A percentile compares a stretch with the other conserved stretches of the same genome.
Evolutionary conservation across 805 yeast species (phyloP).

Genomic region (Candida suzukii): DNA sequence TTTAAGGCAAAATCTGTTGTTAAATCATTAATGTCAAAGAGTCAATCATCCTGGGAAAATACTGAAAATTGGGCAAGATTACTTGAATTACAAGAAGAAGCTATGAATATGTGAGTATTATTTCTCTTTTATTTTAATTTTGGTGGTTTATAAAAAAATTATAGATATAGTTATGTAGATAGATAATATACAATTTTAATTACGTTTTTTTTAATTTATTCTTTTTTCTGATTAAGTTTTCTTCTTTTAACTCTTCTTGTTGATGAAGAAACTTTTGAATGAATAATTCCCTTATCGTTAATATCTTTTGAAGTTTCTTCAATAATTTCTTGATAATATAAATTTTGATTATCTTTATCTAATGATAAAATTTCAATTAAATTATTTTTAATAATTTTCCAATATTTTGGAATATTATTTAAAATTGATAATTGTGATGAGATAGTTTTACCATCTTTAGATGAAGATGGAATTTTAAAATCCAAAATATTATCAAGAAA

Average conservation of each 20-base stretch:
- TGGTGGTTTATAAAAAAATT: too few species aligned
- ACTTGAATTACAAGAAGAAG: constrained; percentile 41
- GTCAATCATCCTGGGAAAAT: constrained; percentile 73
- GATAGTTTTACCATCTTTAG: constrained; percentile 7
- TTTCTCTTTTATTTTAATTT: too few species aligned
- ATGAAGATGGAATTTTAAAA: too few species aligned
- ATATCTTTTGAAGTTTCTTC: not conserved
- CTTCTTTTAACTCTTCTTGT: constrained; percentile 2
- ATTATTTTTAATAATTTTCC: constrained; percentile 12
- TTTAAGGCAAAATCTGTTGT: constrained; percentile 71
- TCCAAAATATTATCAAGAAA: constrained; percentile 15
- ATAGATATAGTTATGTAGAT: too few species aligned
- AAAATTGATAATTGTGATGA: too few species aligned
- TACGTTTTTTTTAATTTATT: too few species aligned
- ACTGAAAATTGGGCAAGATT: constrained; percentile 70
- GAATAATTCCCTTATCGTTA: not conserved
- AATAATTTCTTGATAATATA: not conserved
- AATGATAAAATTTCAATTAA: constrained; percentile 15
- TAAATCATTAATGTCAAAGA: constrained; percentile 71
- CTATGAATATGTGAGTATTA: constrained; percentile 16
- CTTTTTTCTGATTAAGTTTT: constrained; percentile 1
- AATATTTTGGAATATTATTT: too few species aligned
- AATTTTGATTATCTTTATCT: constrained; percentile 5
- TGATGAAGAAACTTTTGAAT: not conserved
- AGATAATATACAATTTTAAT: too few species aligned